Evolutionary conservation across 2,329 filamentous ascomycete species (phyloP), one percentile per base, ranked within the genome.

Genomic region (Aspergillus luchuensis): DNA sequence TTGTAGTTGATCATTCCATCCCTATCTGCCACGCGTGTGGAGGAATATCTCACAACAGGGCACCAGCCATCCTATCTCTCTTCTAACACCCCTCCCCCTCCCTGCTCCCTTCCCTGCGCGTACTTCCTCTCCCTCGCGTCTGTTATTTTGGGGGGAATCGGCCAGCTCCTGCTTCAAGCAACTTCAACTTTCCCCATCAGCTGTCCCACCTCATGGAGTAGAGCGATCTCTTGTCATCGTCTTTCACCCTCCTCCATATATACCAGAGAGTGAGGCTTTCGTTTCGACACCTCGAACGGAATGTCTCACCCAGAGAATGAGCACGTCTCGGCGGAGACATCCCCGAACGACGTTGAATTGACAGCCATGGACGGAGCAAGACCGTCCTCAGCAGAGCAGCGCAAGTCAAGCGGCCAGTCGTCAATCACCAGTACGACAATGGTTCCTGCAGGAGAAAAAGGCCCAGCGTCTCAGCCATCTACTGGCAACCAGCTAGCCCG

Each of bases 351-450:
- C 33, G 50, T 51, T 28, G 52, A 62, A 25, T 30, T 60, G 17
- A 38, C 56, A n/a, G 52, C 48, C 23, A 54, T 52, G 10, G 55
- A 63, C 47, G 47, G 53, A 25, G 36, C 45, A 28, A 38, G 39
- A 23, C 38, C 62, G 13, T 52, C 61, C n/a, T 21, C 53, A 19
- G 50, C 36, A 11, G 63, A 65, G n/a, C 63, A 60, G 23, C 59
- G 64, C 41, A 66, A 69, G 28, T 57, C 62, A 11, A 61, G 49
- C 41, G 58, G 59, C 11, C 61, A 56, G 13, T 67, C 59, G n/a
- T 63, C 65, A 21, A 63, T 65, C 17, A 69, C 70, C 2, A 65
- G 63, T 13, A 71, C 73, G 11, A 70, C 69, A 1, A 58, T 65
- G 15, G 60, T 62, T 11, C 61, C 62, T 2, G 52, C 56, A 39